Conservation (phyloP, 1,139 yeast species). For the Nadsonia commutata region DNA sequence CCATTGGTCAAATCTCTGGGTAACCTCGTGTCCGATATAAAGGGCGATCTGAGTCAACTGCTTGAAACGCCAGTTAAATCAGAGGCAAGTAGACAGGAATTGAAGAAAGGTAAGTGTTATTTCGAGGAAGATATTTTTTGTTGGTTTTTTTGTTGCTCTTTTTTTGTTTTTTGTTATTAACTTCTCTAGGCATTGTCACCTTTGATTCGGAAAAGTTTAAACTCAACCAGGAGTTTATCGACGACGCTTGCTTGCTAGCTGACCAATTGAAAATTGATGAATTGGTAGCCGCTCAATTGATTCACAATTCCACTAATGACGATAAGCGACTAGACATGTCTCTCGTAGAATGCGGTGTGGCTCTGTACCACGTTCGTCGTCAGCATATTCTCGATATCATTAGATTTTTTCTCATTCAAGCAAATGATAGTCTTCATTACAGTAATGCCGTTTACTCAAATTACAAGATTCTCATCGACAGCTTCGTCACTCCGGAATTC, state of each 20-base stretch:
- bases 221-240: conserved; percentile 38
- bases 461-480: conserved; percentile 13
- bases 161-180: conserved; percentile 1
- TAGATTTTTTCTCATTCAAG: conserved; percentile 34
- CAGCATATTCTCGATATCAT: conserved; percentile 59
- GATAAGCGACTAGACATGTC: conserved; percentile 37
- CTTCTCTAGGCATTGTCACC: conserved; percentile 25
- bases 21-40: conserved; percentile 12
- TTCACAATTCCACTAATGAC: conserved; percentile 30
- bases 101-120: conserved; percentile 33
- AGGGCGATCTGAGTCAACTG: conserved; percentile 35
- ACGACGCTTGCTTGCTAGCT: conserved; percentile 34
- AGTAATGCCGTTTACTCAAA: not conserved
- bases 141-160: not conserved
- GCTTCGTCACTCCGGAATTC: conserved; percentile 15
- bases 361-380: conserved; percentile 54
- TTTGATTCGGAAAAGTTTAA: conserved; percentile 36
- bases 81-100: conserved; percentile 36
- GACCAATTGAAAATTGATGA: conserved; percentile 64
- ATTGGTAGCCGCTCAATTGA: conserved; percentile 45
- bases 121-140: not conserved
- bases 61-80: conserved; percentile 38
- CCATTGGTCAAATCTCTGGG: not conserved
- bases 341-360: conserved; percentile 52
- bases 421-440: conserved; percentile 6